These are phyloP conservation scores for Pleomassaria siparia DNA, from an alignment of 2,329 filamentous ascomycete genomes.

Conservation along the genomic window DNA sequence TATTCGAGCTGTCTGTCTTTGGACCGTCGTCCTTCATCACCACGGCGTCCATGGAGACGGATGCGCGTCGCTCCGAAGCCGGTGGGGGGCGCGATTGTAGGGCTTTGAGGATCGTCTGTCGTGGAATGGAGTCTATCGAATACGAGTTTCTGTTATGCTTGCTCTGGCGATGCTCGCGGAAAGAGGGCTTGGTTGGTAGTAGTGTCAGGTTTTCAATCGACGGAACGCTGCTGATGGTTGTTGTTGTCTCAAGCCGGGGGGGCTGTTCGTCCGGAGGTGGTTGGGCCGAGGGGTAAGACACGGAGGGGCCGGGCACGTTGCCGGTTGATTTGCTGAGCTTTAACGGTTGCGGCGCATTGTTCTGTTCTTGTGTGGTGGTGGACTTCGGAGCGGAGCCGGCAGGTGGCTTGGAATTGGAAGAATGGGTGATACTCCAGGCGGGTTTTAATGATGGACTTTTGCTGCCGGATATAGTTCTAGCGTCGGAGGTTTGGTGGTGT, in stretches of 20 bases:
- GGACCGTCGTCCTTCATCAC: slow-evolving; percentile 48
- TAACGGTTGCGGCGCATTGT: slow-evolving; percentile 33
- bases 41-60: slow-evolving; percentile 64
- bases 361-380: slow-evolving; percentile 13
- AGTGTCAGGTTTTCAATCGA: slow-evolving; percentile 40
- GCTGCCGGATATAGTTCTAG: slow-evolving; percentile 30
- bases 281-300: slow-evolving; percentile 6
- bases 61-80: slow-evolving; percentile 60
- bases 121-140: slow-evolving; percentile 69
- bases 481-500: slow-evolving; percentile 33
- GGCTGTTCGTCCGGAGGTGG: slow-evolving; percentile 33
- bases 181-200: slow-evolving; percentile 36
- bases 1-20: slow-evolving; percentile 30
- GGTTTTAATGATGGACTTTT: slow-evolving; percentile 29
- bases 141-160: slow-evolving; percentile 45
- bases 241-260: slow-evolving; percentile 12
- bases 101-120: slow-evolving; percentile 81
- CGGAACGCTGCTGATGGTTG: slow-evolving; percentile 31
- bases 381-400: not conserved
- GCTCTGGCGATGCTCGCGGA: slow-evolving; percentile 39
- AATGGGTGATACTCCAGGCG: not conserved
- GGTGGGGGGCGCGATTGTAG: slow-evolving; percentile 64
- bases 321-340: slow-evolving; percentile 26
- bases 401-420: not conserved
- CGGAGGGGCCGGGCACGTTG: slow-evolving; percentile 24